Conservation (phyloP, 768 basidiomycete genomes). For the Leccinum obscurum region DNA sequence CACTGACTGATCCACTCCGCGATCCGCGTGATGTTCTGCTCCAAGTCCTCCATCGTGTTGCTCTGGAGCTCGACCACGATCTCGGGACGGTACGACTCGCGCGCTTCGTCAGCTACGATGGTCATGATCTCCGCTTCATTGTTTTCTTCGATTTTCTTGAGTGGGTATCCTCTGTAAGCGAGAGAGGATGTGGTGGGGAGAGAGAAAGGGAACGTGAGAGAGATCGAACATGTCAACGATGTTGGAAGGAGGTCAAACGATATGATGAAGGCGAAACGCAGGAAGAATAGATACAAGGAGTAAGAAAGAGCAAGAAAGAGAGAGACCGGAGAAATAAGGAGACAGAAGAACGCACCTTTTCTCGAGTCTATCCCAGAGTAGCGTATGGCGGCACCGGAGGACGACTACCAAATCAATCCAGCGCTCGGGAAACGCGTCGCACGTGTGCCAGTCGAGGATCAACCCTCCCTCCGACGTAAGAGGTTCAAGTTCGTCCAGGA, state of each 20-base stretch:
- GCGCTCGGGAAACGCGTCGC: conserved; percentile 91
- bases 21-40: conserved; percentile 84
- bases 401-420: conserved; percentile 97
- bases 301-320: too few relatives aligned
- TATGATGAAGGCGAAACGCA: neutral
- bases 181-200: neutral
- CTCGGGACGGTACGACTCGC: conserved; percentile 79
- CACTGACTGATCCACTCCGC: conserved; percentile 86
- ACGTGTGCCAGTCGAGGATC: conserved; percentile 94
- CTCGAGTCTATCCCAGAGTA: conserved; percentile 89
- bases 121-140: conserved; percentile 99
- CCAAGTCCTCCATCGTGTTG: conserved; percentile 75
- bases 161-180: conserved; percentile 68
- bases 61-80: conserved; percentile 85
- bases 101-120: conserved; percentile 85
- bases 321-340: neutral
- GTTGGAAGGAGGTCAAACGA: neutral
- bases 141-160: conserved; percentile 97
- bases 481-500: conserved; percentile 86
- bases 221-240: neutral
- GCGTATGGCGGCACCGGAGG: conserved; percentile 82
- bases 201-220: neutral
- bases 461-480: conserved; percentile 68
- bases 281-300: too few relatives aligned
- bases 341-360: conserved; percentile 56